These are phyloP conservation scores for Thalassiosira exigua DNA, from an alignment of 352 stramenopile species.

Conservation along the genomic window DNA sequence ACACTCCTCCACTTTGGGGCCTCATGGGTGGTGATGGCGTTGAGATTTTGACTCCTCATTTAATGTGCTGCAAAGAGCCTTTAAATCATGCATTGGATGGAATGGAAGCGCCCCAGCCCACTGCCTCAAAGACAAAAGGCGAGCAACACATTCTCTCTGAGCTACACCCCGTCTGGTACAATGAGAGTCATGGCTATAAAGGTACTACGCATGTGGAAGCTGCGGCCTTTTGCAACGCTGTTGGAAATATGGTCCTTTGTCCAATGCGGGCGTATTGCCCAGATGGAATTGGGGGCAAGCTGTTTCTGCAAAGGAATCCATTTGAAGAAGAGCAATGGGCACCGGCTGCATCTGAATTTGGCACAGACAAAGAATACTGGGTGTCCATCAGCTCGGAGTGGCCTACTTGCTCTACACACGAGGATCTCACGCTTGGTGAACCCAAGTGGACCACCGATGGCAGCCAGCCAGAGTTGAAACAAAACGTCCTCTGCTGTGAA, in stretches of 20 bases:
- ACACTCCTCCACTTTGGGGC: constrained; percentile 16
- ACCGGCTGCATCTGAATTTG: neutral
- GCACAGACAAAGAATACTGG: constrained; percentile 16
- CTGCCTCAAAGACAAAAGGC: neutral
- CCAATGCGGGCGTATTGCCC: constrained; percentile 26
- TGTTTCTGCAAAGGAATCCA: constrained; percentile 14
- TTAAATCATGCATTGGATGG: neutral
- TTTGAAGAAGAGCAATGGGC: constrained; percentile 40
- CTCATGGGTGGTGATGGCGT: constrained; percentile 7
- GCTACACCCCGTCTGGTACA: constrained; percentile 32
- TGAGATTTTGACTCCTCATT: constrained; percentile 9
- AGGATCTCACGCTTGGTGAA: constrained; percentile 6
- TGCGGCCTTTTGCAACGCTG: constrained; percentile 27
- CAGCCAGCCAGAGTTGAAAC: constrained; percentile 28
- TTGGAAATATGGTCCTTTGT: constrained; percentile 37
- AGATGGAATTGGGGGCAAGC: neutral
- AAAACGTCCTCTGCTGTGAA: constrained; percentile 36
- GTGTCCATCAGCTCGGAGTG: too few species aligned
- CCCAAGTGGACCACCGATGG: constrained; percentile 23
- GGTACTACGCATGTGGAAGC: constrained; percentile 36
- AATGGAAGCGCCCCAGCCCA: neutral
- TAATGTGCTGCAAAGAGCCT: constrained; percentile 37
- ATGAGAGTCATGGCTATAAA: constrained; percentile 27
- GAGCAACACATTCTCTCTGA: constrained; percentile 15
- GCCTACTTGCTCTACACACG: constrained; percentile 16